These are phyloP conservation scores for Daldinia sp. DNA, from an alignment of 2,329 filamentous ascomycete species.

Conservation along the genomic window DNA sequence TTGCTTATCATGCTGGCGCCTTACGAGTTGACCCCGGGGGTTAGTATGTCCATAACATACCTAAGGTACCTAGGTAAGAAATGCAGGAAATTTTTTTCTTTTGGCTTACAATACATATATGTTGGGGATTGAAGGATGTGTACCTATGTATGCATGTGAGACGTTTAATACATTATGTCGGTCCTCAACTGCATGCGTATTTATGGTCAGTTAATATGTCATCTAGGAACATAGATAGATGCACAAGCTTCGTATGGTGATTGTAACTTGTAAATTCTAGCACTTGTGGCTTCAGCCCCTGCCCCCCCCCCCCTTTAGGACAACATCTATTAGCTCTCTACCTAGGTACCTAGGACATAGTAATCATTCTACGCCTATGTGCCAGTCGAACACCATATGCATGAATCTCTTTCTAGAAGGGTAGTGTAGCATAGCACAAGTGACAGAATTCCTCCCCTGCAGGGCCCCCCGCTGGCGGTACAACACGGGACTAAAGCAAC, in stretches of 20 bases:
- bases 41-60: no score
- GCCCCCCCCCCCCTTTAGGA: background rate
- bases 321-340: background rate
- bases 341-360: constrained; percentile 6
- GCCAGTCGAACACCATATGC: background rate
- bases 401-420: background rate
- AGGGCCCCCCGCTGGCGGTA: no score
- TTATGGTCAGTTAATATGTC: background rate
- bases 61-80: no score
- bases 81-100: no score
- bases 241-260: background rate
- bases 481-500: no score
- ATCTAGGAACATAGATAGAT: background rate
- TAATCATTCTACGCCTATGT: background rate
- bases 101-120: no score
- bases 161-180: no score
- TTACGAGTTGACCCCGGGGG: no score
- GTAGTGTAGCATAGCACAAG: no score
- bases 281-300: background rate
- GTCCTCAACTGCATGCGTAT: background rate
- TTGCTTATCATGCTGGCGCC: no score
- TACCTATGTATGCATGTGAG: background rate
- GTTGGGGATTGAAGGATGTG: no score
- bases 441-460: no score
- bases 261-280: background rate